These are phyloP conservation scores for Pisolithus sp. DNA, from an alignment of 768 basidiomycete genomes.

Conservation along the genomic window DNA sequence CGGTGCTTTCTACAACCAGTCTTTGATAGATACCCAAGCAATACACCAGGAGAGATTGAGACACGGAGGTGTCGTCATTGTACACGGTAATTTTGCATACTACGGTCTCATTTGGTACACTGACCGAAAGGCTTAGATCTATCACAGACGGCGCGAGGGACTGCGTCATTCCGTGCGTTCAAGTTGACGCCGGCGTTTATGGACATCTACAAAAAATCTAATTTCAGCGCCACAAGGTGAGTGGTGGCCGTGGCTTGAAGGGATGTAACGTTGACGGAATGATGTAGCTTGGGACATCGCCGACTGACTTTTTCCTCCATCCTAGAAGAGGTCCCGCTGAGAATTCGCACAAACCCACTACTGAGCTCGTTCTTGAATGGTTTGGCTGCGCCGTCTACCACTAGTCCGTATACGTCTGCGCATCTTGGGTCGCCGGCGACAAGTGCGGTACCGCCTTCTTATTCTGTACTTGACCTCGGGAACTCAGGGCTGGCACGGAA, in stretches of 20 bases:
- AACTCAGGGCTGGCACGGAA: slow-evolving; percentile 64
- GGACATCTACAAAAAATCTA: slow-evolving; percentile 74
- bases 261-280: slow-evolving; percentile 5
- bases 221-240: slow-evolving; percentile 83
- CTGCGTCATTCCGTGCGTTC: slow-evolving; percentile 86
- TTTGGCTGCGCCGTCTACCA: slow-evolving; percentile 42
- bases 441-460: slow-evolving; percentile 52
- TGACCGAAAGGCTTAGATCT: slow-evolving; percentile 46
- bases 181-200: slow-evolving; percentile 73
- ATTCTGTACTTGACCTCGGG: slow-evolving; percentile 65
- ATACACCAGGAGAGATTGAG: slow-evolving; percentile 80
- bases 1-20: slow-evolving; percentile 81
- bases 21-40: slow-evolving; percentile 74
- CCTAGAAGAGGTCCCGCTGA: slow-evolving; percentile 79
- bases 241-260: slow-evolving; percentile 14
- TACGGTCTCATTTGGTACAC: not conserved
- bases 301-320: slow-evolving; percentile 81
- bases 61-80: slow-evolving; percentile 79
- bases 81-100: slow-evolving; percentile 55
- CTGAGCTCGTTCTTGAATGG: slow-evolving; percentile 72
- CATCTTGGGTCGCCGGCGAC: slow-evolving; percentile 33
- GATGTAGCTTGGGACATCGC: slow-evolving; percentile 65
- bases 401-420: slow-evolving; percentile 32
- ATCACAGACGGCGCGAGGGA: slow-evolving; percentile 73
- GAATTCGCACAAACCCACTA: slow-evolving; percentile 76